Base-by-base conservation (phyloP, 2,329 filamentous ascomycete genomes). In the Neocucurbitaria cava region DNA sequence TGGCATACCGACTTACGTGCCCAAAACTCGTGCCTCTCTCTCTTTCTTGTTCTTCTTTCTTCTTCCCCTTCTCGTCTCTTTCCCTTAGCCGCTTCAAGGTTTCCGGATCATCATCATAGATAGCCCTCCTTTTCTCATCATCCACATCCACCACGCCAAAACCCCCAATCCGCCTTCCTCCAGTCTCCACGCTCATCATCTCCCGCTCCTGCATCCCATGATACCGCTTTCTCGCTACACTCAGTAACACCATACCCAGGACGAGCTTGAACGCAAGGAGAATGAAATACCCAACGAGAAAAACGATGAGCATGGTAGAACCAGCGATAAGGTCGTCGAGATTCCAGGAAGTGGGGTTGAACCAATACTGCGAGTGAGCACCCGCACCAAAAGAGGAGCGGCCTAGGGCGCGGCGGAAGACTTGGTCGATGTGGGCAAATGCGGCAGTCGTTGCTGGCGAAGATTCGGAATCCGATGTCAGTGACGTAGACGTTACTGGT, bases 141-240 rank as follows among this genome's bases (percentile, higher is more conserved):
- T 90, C 90, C 0, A 98, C 86, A 70, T 98, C 95, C 0, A 96
- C 88, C 1, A 91, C 85, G 0, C 92, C 93, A 79, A 89, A 96
- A 0, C 91, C 90, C 0, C 94, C 94, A 2, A 91, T 80, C 1
- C 93, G 82, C 67, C 87, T 89, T 0, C 91, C 92, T 3, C 88
- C 85, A 0, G 91, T 87, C 11, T 89, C 86, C 56, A 87, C 72
- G 6, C 64, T 72, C 54, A 73, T 58, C 54, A 71, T 69, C 70
- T 93, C 90, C 39, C 85, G 83, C 9, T 83, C 76, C 71, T 92
- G 92, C 91, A 98, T 96, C 15, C 82, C 82, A 31, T 85, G 85
- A 71, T 97, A 98, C 5, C 94, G 83, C 48, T 87, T 86, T 5
- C 92, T 86, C 0, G 93, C 85, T 62, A 92, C 96, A 1, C 87